Evolutionary conservation across 331 rosid species (phyloP).

Genomic region (Pyracantha coccinea): DNA sequence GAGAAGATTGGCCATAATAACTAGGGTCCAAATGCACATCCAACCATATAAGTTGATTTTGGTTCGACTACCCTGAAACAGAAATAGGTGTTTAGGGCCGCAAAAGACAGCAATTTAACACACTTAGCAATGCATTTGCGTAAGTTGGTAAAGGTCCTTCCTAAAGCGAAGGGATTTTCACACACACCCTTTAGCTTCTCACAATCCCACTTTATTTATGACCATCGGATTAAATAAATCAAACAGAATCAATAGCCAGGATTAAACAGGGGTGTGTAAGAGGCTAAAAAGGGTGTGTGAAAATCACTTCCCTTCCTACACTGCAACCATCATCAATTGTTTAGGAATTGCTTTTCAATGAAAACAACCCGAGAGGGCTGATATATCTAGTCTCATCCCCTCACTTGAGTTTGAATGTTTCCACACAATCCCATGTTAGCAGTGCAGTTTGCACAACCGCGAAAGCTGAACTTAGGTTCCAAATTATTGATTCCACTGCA

Average conservation of each 20-base stretch:
- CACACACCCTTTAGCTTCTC: no score
- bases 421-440: background rate
- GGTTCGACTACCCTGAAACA: background rate
- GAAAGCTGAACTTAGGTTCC: background rate
- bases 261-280: no score
- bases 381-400: background rate
- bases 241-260: no score
- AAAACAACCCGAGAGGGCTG: background rate
- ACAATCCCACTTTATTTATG: no score
- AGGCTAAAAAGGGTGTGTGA: no score
- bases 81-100: background rate
- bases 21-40: background rate
- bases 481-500: background rate
- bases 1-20: background rate
- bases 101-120: background rate
- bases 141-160: background rate
- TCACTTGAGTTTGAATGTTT: no score
- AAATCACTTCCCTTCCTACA: no score
- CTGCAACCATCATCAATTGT: no score
- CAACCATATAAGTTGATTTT: background rate
- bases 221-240: no score
- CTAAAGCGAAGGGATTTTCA: background rate
- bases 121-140: background rate
- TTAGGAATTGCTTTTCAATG: background rate
- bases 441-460: no score